These are phyloP conservation scores for Wickerhamiella kurtzmanii DNA, from an alignment of 805 yeast species.

Conservation along the genomic window DNA sequence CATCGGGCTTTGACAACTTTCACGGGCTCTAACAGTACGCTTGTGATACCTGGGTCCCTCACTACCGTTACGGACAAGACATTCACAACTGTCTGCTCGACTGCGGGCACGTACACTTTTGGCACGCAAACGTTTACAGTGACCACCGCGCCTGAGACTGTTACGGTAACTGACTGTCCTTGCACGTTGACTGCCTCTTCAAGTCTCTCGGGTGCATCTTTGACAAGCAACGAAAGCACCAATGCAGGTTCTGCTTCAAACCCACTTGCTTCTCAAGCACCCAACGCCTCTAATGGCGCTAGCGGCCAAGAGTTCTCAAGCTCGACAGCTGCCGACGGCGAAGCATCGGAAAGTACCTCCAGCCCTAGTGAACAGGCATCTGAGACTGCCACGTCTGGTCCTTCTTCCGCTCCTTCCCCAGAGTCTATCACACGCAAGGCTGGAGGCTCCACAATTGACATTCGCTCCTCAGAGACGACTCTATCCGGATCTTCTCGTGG, in stretches of 20 bases:
- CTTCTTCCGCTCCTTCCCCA: conserved; percentile 2
- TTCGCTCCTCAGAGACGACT: too few relatives aligned
- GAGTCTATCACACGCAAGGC: conserved; percentile 5
- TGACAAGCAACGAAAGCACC: too few relatives aligned
- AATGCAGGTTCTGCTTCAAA: too few relatives aligned
- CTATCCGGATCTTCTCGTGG: too few relatives aligned
- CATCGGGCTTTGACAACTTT: too few relatives aligned
- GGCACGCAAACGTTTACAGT: not conserved
- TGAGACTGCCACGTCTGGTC: not conserved
- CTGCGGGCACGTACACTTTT: not conserved
- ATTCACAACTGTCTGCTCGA: not conserved
- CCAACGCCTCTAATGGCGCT: too few relatives aligned
- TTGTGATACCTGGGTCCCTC: too few relatives aligned
- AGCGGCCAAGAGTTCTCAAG: too few relatives aligned
- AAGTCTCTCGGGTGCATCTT: too few relatives aligned
- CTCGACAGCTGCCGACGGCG: too few relatives aligned
- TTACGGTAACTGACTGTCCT: not conserved
- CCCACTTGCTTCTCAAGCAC: too few relatives aligned
- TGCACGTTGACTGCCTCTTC: not conserved
- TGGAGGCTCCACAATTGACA: conserved; percentile 5
- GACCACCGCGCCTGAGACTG: not conserved
- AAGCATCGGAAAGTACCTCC: not conserved
- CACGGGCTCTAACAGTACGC: too few relatives aligned
- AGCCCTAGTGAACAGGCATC: not conserved
- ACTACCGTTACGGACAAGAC: not conserved